Percentiles rank a stretch among this genome's conserved stretches.
These are phyloP conservation scores for Chaetomium globosum DNA, from an alignment of 2,329 filamentous ascomycete species.

Conservation along the genomic window DNA sequence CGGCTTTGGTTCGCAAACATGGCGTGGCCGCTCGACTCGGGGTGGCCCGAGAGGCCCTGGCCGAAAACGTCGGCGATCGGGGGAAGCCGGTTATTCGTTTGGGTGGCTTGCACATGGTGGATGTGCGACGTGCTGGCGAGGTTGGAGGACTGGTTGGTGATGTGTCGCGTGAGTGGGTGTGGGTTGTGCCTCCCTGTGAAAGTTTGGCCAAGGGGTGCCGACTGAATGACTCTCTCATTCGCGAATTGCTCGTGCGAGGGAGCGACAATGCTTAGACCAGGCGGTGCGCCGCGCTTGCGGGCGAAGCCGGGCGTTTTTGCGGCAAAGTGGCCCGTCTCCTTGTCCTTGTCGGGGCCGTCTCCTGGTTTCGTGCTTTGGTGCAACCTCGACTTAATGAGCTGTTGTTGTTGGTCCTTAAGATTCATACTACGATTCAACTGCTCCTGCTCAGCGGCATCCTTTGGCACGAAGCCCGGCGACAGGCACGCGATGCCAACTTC, in stretches of 20 bases:
- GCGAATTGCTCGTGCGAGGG: conserved; percentile 91
- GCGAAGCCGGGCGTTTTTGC: conserved; percentile 75
- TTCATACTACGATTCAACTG: conserved; percentile 92
- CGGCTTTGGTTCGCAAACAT: conserved; percentile 66
- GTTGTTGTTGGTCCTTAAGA: conserved; percentile 89
- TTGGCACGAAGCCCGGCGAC: conserved; percentile 92
- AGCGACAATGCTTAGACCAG: conserved; percentile 90
- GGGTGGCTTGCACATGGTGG: conserved; percentile 82
- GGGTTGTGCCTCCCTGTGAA: conserved; percentile 88
- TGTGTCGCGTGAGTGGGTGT: conserved; percentile 73
- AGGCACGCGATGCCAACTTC: conserved; percentile 93
- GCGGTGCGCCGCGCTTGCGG: conserved; percentile 76
- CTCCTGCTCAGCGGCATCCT: conserved; percentile 95
- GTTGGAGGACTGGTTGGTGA: conserved; percentile 79
- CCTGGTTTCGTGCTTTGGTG: conserved; percentile 80
- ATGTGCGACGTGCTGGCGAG: conserved; percentile 85
- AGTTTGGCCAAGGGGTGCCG: conserved; percentile 88
- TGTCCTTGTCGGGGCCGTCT: conserved; percentile 65
- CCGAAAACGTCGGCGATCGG: conserved; percentile 95
- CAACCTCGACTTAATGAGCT: conserved; percentile 88
- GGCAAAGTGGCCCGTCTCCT: conserved; percentile 54
- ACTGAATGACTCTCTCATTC: conserved; percentile 93
- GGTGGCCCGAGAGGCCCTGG: conserved; percentile 68
- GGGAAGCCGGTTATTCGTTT: conserved; percentile 88
- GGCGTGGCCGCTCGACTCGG: conserved; percentile 55